Base-by-base conservation (phyloP, 495 filamentous ascomycete genomes). In the Neurospora hispaniola region DNA sequence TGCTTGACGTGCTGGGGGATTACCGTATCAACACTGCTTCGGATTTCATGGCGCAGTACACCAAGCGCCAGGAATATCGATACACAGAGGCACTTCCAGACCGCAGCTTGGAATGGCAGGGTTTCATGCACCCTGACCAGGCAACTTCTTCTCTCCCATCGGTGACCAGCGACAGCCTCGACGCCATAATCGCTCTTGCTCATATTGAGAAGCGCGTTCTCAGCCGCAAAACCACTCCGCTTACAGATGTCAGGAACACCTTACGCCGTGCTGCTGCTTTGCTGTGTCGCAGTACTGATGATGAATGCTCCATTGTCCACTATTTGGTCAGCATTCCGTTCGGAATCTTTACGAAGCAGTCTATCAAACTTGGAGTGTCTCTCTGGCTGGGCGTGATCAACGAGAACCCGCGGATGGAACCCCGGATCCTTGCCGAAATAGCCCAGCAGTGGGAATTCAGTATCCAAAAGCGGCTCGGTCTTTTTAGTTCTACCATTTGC, bases 371-470 rank as follows among this genome's bases (percentile, higher is more conserved):
- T 10, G 96, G 96, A 20, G 90, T 98, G 41, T 97, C 94, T 20
- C 86, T 98, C 10, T 99, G 96, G 96, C 88, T 97, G 59, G 94
- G 94, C 39, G 91, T 98, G 8, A 98, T 98, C 75, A 94, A 98
- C 78, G 96, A 98, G 78, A 98, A 97, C 77, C 94, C 95, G 18
- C 86, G 86, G 68, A 89, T 97, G 82, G 93, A 97, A 78, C 85
- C 94, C 2, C 90, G 92, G 66, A 88, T 99, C 69, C 79, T 98
- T 31, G 88, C 88, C 62, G 93, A 96, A 77, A 90, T 98, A 73
- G 90, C 91, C 4, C 90, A 92, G 76, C 89, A 92, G 69, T 99
- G 96, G 93, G 94, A 98, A 78, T 81, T 84, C 69, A 94, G 90
- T 42, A 88, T 97, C 35, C 86, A 91, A 74, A 90, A 88, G 75